These are phyloP conservation scores for Dactylella cylindrospora DNA, from an alignment of 2,329 filamentous ascomycete species.

Conservation along the genomic window DNA sequence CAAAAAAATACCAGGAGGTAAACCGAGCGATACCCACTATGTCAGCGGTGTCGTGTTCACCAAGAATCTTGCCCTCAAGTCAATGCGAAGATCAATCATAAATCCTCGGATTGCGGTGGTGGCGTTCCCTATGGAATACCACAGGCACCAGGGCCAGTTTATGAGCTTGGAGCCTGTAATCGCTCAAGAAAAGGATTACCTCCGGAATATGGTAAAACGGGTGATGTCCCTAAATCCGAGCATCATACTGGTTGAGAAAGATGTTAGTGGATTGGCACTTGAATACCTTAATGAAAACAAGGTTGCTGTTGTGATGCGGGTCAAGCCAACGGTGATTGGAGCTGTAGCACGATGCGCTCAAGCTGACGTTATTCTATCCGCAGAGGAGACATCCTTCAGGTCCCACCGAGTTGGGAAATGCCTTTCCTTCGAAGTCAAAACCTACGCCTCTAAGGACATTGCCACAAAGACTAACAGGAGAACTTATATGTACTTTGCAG, in stretches of 20 bases:
- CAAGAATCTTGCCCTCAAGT: constrained; percentile 94
- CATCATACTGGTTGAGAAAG: constrained; percentile 85
- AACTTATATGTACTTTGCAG: constrained; percentile 92
- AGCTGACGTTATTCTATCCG: constrained; percentile 87
- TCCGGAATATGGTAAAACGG: constrained; percentile 85
- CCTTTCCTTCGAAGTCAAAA: constrained; percentile 90
- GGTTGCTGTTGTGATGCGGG: constrained; percentile 92
- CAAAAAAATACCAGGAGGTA: constrained; percentile 91
- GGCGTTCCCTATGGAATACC: constrained; percentile 93
- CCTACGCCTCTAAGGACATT: constrained; percentile 77
- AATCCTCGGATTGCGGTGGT: constrained; percentile 88
- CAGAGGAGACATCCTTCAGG: constrained; percentile 83
- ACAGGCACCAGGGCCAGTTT: constrained; percentile 87
- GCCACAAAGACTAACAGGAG: constrained; percentile 62
- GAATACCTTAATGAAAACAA: constrained; percentile 84
- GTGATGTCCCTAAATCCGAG: constrained; percentile 84
- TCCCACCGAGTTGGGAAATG: constrained; percentile 76
- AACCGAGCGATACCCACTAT: constrained; percentile 89
- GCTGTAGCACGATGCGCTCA: constrained; percentile 91
- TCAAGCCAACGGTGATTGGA: constrained; percentile 92
- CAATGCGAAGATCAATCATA: constrained; percentile 83
- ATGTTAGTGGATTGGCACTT: constrained; percentile 86
- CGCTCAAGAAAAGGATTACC: constrained; percentile 90
- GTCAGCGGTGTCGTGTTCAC: constrained; percentile 96
- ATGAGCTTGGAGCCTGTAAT: constrained; percentile 98